Percentiles rank a stretch among this genome's conserved stretches.
Conservation (phyloP, 768 basidiomycete genomes). For the Neoboletus magnificus region DNA sequence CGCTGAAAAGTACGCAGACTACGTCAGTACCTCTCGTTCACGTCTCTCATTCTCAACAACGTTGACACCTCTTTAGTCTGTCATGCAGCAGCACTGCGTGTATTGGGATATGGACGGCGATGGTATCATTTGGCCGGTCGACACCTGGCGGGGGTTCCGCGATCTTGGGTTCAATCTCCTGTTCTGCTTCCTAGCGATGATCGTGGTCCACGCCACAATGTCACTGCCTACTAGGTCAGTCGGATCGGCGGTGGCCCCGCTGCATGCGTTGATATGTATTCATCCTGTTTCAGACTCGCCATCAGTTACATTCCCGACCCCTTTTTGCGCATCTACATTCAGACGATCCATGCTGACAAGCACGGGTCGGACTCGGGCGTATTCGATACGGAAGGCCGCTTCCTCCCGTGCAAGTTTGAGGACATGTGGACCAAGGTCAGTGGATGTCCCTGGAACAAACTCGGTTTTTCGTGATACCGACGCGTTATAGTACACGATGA, state of each 20-base stretch:
- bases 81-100: slow-evolving; percentile 40
- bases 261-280: not conserved
- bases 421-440: slow-evolving; percentile 42
- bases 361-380: slow-evolving; percentile 44
- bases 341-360: slow-evolving; percentile 35
- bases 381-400: slow-evolving; percentile 41
- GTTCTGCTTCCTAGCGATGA: slow-evolving; percentile 32
- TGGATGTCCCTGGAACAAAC: too few relatives aligned
- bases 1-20: slow-evolving; percentile 14
- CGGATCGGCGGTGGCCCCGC: not conserved
- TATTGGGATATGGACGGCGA: slow-evolving; percentile 43
- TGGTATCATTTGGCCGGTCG: slow-evolving; percentile 43
- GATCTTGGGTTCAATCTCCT: slow-evolving; percentile 41
- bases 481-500: slow-evolving; percentile 13
- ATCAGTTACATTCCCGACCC: slow-evolving; percentile 38
- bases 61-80: slow-evolving; percentile 24
- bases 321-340: slow-evolving; percentile 37
- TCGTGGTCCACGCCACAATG: slow-evolving; percentile 35
- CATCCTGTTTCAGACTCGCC: slow-evolving; percentile 12
- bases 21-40: slow-evolving; percentile 15
- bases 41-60: not conserved
- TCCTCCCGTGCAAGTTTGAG: slow-evolving; percentile 41
- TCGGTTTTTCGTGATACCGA: not conserved
- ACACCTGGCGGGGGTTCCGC: slow-evolving; percentile 42
- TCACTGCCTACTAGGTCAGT: slow-evolving; percentile 35